Evolutionary conservation across 257 asterid species (phyloP).

Genomic region (Scutellaria barbata): DNA sequence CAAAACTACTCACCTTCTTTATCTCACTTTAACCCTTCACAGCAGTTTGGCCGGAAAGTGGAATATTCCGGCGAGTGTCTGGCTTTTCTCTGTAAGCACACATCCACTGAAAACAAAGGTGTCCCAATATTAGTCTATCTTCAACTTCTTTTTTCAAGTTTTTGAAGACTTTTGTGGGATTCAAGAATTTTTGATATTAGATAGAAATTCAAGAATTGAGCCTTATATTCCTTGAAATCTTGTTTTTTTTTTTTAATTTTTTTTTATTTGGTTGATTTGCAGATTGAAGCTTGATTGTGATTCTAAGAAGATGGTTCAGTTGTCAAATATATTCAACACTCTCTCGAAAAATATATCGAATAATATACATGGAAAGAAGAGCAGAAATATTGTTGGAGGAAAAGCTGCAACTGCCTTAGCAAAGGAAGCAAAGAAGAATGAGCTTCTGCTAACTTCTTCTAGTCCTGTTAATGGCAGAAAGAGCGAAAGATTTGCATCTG

Average conservation of each 20-base stretch:
- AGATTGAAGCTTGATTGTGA: constrained; percentile 26
- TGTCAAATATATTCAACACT: constrained; percentile 53
- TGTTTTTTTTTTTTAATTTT: neutral
- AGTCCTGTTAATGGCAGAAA: constrained; percentile 45
- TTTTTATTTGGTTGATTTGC: constrained; percentile 20
- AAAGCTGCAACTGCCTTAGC: constrained; percentile 51
- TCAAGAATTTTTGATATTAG: constrained; percentile 7
- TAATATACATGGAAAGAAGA: constrained; percentile 52
- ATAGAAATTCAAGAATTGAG: constrained; percentile 8
- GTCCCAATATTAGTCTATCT: neutral
- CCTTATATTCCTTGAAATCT: neutral
- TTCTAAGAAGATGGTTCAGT: constrained; percentile 63
- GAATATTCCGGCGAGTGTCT: constrained; percentile 33
- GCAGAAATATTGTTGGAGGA: constrained; percentile 45
- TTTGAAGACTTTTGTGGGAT: neutral
- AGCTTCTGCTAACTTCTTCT: constrained; percentile 60
- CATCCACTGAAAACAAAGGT: constrained; percentile 33
- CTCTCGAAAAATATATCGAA: constrained; percentile 56
- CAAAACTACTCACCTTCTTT: constrained; percentile 24
- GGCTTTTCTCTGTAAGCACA: constrained; percentile 14
- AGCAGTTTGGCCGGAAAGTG: constrained; percentile 37
- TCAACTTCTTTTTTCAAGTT: too few relatives aligned
- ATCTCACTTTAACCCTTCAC: constrained; percentile 34
- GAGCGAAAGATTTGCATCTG: constrained; percentile 42
- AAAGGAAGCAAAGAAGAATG: constrained; percentile 67